A percentile compares a stretch with the other conserved stretches of the same genome.
These are phyloP conservation scores for Candida ponderosae DNA, from an alignment of 805 yeast genomes.

Conservation along the genomic window DNA sequence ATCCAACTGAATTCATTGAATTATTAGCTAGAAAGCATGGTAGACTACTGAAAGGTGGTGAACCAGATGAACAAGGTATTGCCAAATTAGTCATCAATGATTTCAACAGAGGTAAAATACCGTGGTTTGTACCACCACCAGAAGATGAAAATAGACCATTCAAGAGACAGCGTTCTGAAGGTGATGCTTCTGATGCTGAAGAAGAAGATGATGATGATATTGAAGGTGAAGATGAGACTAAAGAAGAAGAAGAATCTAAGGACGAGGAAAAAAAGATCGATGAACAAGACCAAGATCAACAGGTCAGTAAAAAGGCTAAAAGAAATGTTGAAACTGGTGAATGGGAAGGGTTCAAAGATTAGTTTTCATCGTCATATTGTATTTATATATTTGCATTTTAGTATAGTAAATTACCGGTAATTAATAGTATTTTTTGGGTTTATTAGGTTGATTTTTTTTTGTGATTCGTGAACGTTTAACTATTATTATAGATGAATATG, in stretches of 20 bases:
- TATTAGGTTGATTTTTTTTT: no score
- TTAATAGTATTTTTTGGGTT: no score
- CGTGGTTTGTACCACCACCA: conserved; percentile 97
- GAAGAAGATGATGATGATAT: conserved; percentile 3
- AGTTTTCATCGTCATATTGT: conserved; percentile 1
- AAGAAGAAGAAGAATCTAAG: conserved; percentile 2
- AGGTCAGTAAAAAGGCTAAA: not conserved
- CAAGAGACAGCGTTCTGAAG: conserved; percentile 16
- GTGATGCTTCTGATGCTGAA: conserved; percentile 15
- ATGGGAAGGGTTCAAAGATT: conserved; percentile 3
- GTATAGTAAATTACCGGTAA: no score
- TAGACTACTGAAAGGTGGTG: conserved; percentile 91
- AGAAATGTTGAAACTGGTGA: not conserved
- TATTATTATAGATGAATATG: no score
- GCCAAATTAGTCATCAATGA: conserved; percentile 87
- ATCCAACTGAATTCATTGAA: conserved; percentile 76
- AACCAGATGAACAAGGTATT: conserved; percentile 92
- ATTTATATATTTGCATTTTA: no score
- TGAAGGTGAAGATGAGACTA: conserved; percentile 4
- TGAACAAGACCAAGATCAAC: conserved; percentile 6
- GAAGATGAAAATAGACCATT: conserved; percentile 43
- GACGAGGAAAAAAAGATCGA: not conserved
- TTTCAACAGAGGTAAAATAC: conserved; percentile 94
- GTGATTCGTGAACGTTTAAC: no score
- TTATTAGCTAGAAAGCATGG: conserved; percentile 90